Conservation (phyloP, 1,139 yeast genomes). For the Magnusiomyces suaveolens region DNA sequence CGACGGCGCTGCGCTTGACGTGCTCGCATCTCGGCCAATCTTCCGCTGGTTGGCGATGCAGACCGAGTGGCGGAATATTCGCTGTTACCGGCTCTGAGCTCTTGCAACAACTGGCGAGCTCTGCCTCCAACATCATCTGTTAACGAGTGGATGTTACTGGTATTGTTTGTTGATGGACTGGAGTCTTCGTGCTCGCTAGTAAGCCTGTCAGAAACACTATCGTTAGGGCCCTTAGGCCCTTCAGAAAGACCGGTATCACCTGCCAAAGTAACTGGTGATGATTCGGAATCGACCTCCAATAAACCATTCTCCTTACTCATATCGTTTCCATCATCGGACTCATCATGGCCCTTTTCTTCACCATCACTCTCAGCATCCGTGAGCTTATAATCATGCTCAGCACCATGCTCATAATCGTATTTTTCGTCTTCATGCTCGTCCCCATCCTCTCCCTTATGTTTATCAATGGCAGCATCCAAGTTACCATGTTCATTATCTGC, state of each 20-base stretch:
- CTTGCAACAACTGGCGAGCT: constrained; percentile 51
- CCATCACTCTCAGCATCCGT: neutral
- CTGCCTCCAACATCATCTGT: constrained; percentile 49
- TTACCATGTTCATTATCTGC: neutral
- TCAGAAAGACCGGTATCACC: neutral
- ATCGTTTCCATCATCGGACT: no score
- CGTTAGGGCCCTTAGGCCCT: no score
- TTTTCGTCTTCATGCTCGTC: neutral
- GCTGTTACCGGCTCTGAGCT: constrained; percentile 38
- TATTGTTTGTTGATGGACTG: neutral
- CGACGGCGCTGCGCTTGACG: constrained; percentile 12
- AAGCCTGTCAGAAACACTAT: no score
- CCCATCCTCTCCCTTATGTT: neutral
- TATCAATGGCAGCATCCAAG: neutral
- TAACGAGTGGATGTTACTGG: constrained; percentile 28
- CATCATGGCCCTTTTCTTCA: neutral
- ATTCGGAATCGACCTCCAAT: no score
- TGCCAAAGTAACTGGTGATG: neutral
- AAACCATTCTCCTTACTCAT: no score
- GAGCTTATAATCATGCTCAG: neutral
- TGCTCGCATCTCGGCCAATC: constrained; percentile 15
- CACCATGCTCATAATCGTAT: no score
- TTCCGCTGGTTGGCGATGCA: constrained; percentile 6
- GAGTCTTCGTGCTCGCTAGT: neutral
- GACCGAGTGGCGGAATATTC: constrained; percentile 14